A percentile compares a stretch with the other conserved stretches of the same genome.
Evolutionary conservation across 202 grass and related monocot species (phyloP).

Genomic region (Musa balbisiana): DNA sequence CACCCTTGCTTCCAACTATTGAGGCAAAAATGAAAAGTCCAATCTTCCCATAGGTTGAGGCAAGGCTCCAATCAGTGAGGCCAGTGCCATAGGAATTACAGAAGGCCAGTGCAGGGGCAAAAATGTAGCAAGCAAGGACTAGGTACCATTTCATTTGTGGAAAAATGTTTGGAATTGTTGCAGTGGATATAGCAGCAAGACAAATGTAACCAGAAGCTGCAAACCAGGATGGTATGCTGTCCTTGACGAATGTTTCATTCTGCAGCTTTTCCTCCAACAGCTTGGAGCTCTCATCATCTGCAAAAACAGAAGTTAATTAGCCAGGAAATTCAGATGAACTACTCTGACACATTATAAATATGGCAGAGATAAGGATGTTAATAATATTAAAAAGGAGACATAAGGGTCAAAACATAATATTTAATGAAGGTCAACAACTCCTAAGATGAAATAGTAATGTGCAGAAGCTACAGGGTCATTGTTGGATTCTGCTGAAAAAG

Average conservation of each 20-base stretch:
- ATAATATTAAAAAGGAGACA: too few relatives aligned
- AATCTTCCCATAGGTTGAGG: conserved; percentile 91
- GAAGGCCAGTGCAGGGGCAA: conserved; percentile 82
- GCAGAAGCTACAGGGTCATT: background rate
- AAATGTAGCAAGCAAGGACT: conserved; percentile 56
- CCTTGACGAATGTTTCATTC: conserved; percentile 62
- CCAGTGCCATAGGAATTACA: conserved; percentile 90
- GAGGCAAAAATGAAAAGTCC: conserved; percentile 88
- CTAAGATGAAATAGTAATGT: conserved; percentile 1
- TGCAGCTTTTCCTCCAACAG: conserved; percentile 48
- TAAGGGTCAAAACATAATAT: background rate
- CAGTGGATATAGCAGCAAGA: conserved; percentile 73
- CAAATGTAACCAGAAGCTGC: conserved; percentile 67
- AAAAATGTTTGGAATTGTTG: conserved; percentile 73
- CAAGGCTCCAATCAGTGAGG: conserved; percentile 75
- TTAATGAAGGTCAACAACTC: background rate
- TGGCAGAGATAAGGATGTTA: background rate
- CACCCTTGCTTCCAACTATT: conserved; percentile 64
- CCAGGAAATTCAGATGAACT: too few relatives aligned
- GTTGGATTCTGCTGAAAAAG: background rate
- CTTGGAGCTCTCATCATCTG: conserved; percentile 50
- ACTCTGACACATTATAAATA: too few relatives aligned
- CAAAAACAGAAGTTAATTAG: background rate
- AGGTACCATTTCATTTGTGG: conserved; percentile 94
- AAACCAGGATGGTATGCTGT: conserved; percentile 76